phyloP scores from a whole-genome alignment of 306 rosid species.

The Acacia crassicarpa region DNA sequence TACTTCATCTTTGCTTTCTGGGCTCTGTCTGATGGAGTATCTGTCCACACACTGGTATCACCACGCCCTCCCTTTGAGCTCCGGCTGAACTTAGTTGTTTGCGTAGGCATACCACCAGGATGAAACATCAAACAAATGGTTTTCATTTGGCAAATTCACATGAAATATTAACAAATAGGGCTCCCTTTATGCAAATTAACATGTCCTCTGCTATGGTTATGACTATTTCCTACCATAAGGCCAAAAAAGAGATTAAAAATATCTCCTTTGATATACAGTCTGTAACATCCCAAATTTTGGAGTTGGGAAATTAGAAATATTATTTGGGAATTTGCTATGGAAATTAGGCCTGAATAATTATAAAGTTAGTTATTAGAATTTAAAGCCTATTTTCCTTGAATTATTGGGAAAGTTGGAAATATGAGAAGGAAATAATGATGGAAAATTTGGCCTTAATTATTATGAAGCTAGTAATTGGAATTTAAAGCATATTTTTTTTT shows the following conservation, averaged over 20 bases:
- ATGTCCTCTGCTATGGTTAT: neutral
- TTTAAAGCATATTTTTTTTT: too few species aligned
- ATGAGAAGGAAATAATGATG: too few species aligned
- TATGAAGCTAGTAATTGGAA: too few species aligned
- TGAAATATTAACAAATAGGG: neutral
- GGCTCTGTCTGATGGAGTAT: conserved; percentile 83
- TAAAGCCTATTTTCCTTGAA: too few species aligned
- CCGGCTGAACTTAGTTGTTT: conserved; percentile 68
- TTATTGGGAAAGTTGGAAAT: too few species aligned
- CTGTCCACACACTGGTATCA: conserved; percentile 90
- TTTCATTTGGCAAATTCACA: neutral
- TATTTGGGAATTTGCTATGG: too few species aligned
- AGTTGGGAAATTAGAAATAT: too few species aligned
- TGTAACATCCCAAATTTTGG: too few species aligned
- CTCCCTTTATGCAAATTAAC: neutral
- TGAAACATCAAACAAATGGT: conserved; percentile 33
- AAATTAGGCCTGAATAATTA: too few species aligned
- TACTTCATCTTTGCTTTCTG: conserved; percentile 92
- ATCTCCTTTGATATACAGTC: neutral
- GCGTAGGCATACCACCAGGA: conserved; percentile 87
- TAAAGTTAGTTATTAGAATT: too few species aligned
- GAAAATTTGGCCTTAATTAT: too few species aligned
- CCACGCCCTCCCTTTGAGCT: conserved; percentile 84
- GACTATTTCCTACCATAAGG: neutral
- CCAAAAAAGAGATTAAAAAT: neutral